Percentiles rank a stretch among this genome's conserved stretches.
phyloP scores from a whole-genome alignment of 768 basidiomycete species.

The Leccinum boreale region DNA sequence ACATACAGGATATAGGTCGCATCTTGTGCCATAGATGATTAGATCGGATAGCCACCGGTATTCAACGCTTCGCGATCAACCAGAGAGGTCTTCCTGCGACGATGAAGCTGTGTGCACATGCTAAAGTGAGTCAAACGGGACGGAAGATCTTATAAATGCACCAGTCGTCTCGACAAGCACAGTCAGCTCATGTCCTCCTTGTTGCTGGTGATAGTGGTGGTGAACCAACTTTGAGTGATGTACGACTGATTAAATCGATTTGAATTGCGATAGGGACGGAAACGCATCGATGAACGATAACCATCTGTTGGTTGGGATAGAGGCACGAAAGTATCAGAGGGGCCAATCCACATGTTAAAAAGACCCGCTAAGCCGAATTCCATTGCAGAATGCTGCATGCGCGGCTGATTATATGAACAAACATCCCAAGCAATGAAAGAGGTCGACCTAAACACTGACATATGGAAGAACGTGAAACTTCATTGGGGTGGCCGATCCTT shows the following conservation, averaged over 20 bases:
- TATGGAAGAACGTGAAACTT: neutral
- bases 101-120: neutral
- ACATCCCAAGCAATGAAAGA: neutral
- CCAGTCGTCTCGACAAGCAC: neutral
- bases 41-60: neutral
- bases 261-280: neutral
- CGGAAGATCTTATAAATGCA: neutral
- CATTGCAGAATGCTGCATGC: conserved; percentile 2
- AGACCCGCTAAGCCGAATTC: neutral
- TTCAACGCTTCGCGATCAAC: neutral
- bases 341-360: neutral
- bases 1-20: neutral
- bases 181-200: no score
- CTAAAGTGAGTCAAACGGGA: neutral
- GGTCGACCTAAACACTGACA: neutral
- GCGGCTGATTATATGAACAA: neutral
- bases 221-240: neutral
- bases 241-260: neutral
- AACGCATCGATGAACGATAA: neutral
- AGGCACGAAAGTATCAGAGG: neutral
- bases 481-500: conserved; percentile 5
- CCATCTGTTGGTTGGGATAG: neutral
- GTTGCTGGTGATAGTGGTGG: neutral
- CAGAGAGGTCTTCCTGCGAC: neutral
- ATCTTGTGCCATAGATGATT: neutral